phyloP scores from a whole-genome alignment of 148 eudicot genomes.

The Nyssa sinensis region DNA sequence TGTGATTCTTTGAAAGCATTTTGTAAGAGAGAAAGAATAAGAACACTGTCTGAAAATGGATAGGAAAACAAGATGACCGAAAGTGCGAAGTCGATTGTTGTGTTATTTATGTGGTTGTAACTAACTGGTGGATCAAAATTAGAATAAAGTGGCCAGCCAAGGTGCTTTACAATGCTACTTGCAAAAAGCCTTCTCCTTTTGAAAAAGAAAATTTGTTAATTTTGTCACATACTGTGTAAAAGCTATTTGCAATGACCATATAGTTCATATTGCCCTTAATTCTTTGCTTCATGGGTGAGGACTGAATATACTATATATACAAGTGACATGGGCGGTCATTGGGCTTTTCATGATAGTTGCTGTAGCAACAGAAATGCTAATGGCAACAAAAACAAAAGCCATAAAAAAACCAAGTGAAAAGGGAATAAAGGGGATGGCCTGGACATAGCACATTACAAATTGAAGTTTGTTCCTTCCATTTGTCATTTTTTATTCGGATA shows the following conservation, averaged over 20 bases:
- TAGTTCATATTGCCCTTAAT: constrained; percentile 2
- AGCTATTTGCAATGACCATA: neutral
- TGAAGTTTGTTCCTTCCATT: neutral
- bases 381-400: neutral
- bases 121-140: constrained; percentile 12
- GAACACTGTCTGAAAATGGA: constrained; percentile 22
- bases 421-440: too few species aligned
- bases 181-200: constrained; percentile 39
- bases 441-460: neutral
- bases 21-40: constrained; percentile 20
- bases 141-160: constrained; percentile 47
- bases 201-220: constrained; percentile 37
- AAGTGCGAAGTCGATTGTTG: constrained; percentile 22
- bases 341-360: neutral
- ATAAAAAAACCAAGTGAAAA: too few species aligned
- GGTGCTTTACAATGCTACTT: constrained; percentile 46
- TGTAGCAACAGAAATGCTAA: neutral
- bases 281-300: constrained; percentile 14
- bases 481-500: neutral
- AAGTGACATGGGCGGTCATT: constrained; percentile 10
- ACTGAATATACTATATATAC: constrained; percentile 13
- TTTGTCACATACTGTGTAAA: constrained; percentile 30
- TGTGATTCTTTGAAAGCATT: neutral
- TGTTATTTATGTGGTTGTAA: constrained; percentile 37
- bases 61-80: constrained; percentile 16